Base-by-base conservation (phyloP, 352 stramenopile species). In the Globisporangium nodosum region DNA sequence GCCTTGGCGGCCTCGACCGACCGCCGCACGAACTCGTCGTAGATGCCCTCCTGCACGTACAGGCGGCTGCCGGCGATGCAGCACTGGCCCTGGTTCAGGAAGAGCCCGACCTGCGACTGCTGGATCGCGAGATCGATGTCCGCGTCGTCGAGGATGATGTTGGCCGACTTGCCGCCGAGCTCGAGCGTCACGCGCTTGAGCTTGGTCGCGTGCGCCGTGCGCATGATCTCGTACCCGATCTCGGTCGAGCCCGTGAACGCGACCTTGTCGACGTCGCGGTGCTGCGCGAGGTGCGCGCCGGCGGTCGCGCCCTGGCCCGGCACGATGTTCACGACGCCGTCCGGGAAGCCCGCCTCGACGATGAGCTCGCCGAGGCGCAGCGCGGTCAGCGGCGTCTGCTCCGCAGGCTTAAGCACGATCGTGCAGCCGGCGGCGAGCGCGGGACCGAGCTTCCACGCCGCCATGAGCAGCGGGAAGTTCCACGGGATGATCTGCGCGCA, bases 381-480 rank as follows among this genome's bases (percentile, higher is more conserved):
- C 8, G 95, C 92, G 0, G 85, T 96, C 39, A 99, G 63, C 3
- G 96, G 92, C 7, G 96, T 99, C 45, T 97, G 69, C 57, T 97
- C 95, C 9, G 88, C 81, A 18, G 96, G 96, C 70, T 99, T 99
- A 4, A 98, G 60, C 8, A 98, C 87, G 13, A 88, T 68, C 5
- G 93, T 96, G 76, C 93, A 98, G 11, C 96, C 96, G 7, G 86
- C 76, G 4, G 87, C 80, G 35, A 98, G 66, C 21, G 91, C 90
- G 1, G 92, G 88, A 16, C 66, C 92, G 12, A 95, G 71, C 71
- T 99, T 99, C 43, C 91, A 83, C 30, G 90, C 94, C 45, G 98
- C 94, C 96, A 99, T 98, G 3, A 96, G 86, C 55, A 92, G 63
- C 7, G 96, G 96, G 73, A 98, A 99, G 78, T 99, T 99, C 96